phyloP scores from a whole-genome alignment of 2,329 filamentous ascomycete species.

The Penicillium sp. region DNA sequence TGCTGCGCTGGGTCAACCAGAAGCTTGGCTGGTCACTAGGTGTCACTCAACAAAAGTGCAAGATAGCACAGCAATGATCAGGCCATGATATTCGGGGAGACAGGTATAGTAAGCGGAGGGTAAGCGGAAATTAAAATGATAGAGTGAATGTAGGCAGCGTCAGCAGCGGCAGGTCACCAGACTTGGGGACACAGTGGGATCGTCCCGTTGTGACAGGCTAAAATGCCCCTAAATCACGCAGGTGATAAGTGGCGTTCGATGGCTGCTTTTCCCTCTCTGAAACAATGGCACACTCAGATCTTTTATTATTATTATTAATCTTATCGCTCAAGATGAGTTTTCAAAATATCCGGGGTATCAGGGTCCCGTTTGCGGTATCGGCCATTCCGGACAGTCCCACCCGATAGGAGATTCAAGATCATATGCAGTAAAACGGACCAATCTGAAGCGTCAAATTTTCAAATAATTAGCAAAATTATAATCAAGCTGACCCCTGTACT shows the following conservation, averaged over 20 bases:
- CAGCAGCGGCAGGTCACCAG: neutral
- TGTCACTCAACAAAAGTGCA: neutral
- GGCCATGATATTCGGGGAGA: neutral
- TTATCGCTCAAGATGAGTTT: neutral
- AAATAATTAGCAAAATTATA: neutral
- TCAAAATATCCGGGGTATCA: neutral
- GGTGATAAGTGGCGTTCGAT: conserved; percentile 10
- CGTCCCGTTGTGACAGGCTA: conserved; percentile 14
- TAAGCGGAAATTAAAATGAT: neutral
- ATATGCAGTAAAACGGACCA: neutral
- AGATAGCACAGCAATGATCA: neutral
- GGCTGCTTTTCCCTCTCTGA: neutral
- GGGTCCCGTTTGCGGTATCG: neutral
- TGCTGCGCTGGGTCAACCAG: conserved; percentile 1
- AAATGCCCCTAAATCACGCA: conserved; percentile 13
- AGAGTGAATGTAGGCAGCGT: neutral
- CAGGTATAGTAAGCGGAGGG: neutral
- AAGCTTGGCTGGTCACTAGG: neutral
- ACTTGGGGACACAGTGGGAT: conserved; percentile 2
- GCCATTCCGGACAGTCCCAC: neutral
- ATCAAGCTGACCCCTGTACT: neutral
- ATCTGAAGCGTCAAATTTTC: neutral
- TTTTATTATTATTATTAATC: neutral
- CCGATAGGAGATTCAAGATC: neutral
- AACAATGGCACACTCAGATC: neutral